Base-by-base conservation (phyloP, 306 rosid species). In the Sicyos baderoa region DNA sequence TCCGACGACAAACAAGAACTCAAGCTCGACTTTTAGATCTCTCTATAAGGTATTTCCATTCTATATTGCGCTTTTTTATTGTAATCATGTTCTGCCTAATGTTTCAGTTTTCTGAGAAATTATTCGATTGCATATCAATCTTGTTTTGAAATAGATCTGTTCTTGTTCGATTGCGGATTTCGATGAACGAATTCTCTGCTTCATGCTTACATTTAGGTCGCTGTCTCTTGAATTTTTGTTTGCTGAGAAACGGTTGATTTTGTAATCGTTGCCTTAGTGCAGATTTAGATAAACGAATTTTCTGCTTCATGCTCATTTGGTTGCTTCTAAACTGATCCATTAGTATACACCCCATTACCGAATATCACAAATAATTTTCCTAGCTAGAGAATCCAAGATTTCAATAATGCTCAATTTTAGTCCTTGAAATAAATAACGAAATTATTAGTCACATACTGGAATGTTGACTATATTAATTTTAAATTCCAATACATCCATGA, bases 1-100 rank as follows among this genome's bases (percentile, higher is more conserved):
- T 59, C 22, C 37, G 85, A 79, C 13, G 97, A 90, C 74, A 86
- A 83, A 13, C 91, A 90, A 5, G 90, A 93, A 70, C 99, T 94
- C 76, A 81, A 73, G 70, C 97, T 94, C 60, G 89, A 85, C 8
- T 76, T 90, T 71, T 94, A 82, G 84, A 10, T 58, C 72, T 27
- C 22, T 27, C 14, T 54, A 29, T 29, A 3, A 0, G 47, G 21
- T 25, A 25, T 25, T 25, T 3, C 29, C 2, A 25, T 25, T 25
- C 29, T 25, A 25, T 25, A 25, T 25, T 25, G 29, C 3, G n/a
- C n/a, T n/a, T n/a, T n/a, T n/a, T n/a, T n/a, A n/a, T n/a, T n/a
- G n/a, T n/a, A n/a, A n/a, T n/a, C n/a, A n/a, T n/a, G n/a, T 3
- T 58, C 2, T 60, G 32, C 23, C 2, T 47, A 0, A 1, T 32